Evolutionary conservation across 768 basidiomycete species (phyloP).

Genomic region (Rhizopogon rudus): DNA sequence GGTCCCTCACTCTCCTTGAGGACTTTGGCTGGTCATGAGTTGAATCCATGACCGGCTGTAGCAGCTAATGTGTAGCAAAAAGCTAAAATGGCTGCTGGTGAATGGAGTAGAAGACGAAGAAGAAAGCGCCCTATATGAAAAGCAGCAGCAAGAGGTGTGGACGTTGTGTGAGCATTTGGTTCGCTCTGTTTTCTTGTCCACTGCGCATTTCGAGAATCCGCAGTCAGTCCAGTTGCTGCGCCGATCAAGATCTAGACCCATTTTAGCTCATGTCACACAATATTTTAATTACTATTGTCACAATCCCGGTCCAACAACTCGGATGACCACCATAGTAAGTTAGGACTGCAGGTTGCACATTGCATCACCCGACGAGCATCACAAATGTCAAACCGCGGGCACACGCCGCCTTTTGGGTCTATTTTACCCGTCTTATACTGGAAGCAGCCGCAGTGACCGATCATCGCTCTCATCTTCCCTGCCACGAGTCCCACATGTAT

Average conservation of each 20-base stretch:
- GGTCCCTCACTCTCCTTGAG: slow-evolving; percentile 38
- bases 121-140: neutral
- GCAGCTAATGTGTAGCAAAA: neutral
- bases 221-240: slow-evolving; percentile 25
- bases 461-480: too few relatives aligned
- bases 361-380: too few relatives aligned
- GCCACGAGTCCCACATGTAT: too few relatives aligned
- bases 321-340: too few relatives aligned
- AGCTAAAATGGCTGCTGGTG: neutral
- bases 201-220: slow-evolving; percentile 24
- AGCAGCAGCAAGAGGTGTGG: slow-evolving; percentile 1
- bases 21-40: slow-evolving; percentile 20
- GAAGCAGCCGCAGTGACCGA: too few relatives aligned
- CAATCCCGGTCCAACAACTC: neutral
- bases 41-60: slow-evolving; percentile 22
- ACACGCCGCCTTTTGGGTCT: too few relatives aligned
- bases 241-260: slow-evolving; percentile 27
- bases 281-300: slow-evolving; percentile 9
- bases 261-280: slow-evolving; percentile 10
- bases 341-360: too few relatives aligned
- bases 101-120: neutral
- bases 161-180: slow-evolving; percentile 4
- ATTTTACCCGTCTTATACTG: too few relatives aligned
- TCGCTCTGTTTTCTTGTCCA: neutral
- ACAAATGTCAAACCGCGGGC: too few relatives aligned